Evolutionary conservation across 108 stramenopile species (phyloP), one percentile per base, ranked within the genome.

Genomic region (Discostella stelligeroides): DNA sequence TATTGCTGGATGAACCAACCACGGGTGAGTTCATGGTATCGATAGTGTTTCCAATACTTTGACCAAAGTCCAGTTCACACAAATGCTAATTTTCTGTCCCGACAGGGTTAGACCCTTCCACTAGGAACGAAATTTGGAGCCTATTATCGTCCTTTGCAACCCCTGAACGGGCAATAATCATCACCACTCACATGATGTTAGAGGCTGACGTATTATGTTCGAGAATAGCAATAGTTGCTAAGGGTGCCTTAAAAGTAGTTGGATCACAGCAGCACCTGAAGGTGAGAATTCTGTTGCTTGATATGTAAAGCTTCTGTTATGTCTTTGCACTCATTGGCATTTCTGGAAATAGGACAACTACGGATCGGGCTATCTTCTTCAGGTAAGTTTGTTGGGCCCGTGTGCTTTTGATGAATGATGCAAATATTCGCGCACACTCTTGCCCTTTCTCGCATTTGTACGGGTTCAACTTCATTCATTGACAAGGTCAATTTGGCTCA

Each of bases 181-280:
- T 98, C 42, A 95, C 97, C 2, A 98, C 97, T 13, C 97, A 98
- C 69, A 94, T 92, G 85, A 96, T 98, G 95, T 80, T 95, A 45
- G 97, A 98, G 72, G 97, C 97, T 7, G 97, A 98, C 58, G 72
- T 84, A 0, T 73, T 98, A 8, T 92, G 95, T 40, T 86, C 95
- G 63, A 82, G 97, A 25, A 91, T 98, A 37, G 95, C 92, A 29
- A 95, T 98, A 58, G 83, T 98, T 61, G 81, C 88, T 5, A 65
- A 90, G 48, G 97, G 97, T 7, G 66, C 38, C 11, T 82, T 98
- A 21, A 73, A 81, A 29, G 92, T 92, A 43, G 53, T 88, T 37
- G 97, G 96, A 14, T 87, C 83, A 8, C 71, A 86, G 39, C 85
- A 95, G 37, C 87, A 91, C 40, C 79, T 96, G 11, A 98, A 96